Evolutionary conservation across 2,329 filamentous ascomycete species (phyloP), one percentile per base, ranked within the genome.

Genomic region (Pyrenophora tritici-repentis): DNA sequence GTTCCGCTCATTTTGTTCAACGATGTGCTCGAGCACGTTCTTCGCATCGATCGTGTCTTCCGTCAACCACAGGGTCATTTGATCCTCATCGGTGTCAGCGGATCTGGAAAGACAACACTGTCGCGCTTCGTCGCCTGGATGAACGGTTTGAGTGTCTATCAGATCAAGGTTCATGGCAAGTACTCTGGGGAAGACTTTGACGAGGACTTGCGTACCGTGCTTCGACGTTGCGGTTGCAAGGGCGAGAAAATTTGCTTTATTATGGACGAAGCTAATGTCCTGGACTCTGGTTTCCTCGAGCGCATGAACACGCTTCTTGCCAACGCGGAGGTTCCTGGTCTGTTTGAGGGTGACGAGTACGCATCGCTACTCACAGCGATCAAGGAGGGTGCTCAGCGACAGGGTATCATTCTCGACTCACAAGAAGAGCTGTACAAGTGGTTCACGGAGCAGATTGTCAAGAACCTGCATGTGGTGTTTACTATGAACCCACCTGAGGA

Each of bases 241-340:
- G 94, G 94, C 31, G 94, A 99, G 73, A 97, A 97, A 81, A 96
- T 99, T 41, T 99, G 95, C 78, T 99, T 99, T 80, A 97, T 99
- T 79, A 97, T 99, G 92, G 94, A 99, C 72, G 94, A 99, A 78
- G 89, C 93, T 8, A 99, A 99, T 67, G 94, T 99, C 31, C 83
- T 99, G 22, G 94, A 99, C 74, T 99, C 94, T 36, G 94, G 94
- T 46, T 99, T 99, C 86, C 76, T 99, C 47, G 94, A 99, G 75
- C 88, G 95, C 66, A 99, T 99, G 94, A 99, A 99, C 73, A 99
- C 94, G 0, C 78, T 99, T 42, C 86, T 99, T 55, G 95, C 94
- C 66, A 99, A 99, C 72, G 94, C 95, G n/a, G 95, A 99, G 76
- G 94, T 99, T 9, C 94, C 94, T 14, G 94, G 94, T 78, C 84